Evolutionary conservation across 805 yeast genomes (phyloP).

Genomic region (Candida silvicultrix): DNA sequence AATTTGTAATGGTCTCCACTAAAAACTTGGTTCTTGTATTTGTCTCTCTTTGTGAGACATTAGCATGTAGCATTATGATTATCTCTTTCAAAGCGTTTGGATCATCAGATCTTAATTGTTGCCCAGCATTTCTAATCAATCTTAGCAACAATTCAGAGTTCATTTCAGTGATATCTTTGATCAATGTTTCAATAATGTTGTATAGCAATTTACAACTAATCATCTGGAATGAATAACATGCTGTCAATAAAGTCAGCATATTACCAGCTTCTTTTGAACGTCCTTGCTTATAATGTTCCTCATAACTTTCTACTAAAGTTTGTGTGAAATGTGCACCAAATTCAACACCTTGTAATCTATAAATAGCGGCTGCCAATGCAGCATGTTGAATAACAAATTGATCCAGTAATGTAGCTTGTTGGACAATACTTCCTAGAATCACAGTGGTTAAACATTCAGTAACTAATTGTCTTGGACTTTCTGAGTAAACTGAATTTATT

Average conservation of each 20-base stretch:
- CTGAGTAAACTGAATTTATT: conserved; percentile 53
- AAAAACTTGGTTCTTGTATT: conserved; percentile 73
- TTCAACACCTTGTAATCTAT: conserved; percentile 75
- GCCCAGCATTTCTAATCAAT: conserved; percentile 71
- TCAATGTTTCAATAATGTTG: conserved; percentile 57
- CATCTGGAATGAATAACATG: conserved; percentile 71
- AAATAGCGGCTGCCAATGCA: conserved; percentile 67
- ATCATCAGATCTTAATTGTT: conserved; percentile 84
- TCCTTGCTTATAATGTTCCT: conserved; percentile 33
- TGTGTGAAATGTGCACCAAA: conserved; percentile 88
- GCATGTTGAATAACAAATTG: conserved; percentile 77
- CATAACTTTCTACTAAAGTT: conserved; percentile 65
- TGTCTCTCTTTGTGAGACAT: conserved; percentile 27
- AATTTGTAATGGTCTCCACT: conserved; percentile 76
- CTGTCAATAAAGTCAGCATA: conserved; percentile 65
- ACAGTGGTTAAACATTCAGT: conserved; percentile 61
- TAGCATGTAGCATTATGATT: conserved; percentile 45
- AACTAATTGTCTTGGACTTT: conserved; percentile 74
- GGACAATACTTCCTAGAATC: conserved; percentile 56
- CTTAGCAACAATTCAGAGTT: conserved; percentile 75
- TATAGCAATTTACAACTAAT: conserved; percentile 70
- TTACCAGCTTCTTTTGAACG: conserved; percentile 53
- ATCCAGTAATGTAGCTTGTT: conserved; percentile 65
- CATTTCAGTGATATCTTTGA: conserved; percentile 52
- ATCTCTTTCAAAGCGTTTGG: conserved; percentile 81